These are phyloP conservation scores for Chytriomyces hyalinus DNA, from an alignment of 192 early-diverging fungal genomes.

Conservation along the genomic window DNA sequence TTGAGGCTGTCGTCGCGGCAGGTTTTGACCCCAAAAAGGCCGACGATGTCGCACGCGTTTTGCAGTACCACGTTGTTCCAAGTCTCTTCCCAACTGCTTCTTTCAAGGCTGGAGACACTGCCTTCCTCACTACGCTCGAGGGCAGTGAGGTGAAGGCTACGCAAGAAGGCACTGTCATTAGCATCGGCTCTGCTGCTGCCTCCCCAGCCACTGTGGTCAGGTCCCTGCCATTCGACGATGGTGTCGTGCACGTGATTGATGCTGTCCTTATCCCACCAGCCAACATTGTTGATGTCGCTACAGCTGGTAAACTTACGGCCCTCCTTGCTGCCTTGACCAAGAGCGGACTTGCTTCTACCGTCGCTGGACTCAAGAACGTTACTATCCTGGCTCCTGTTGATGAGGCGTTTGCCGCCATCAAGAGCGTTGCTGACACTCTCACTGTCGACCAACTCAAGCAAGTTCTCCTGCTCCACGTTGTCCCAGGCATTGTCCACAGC, in stretches of 20 bases:
- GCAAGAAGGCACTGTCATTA: neutral
- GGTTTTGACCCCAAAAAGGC: constrained; percentile 7
- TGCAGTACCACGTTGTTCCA: constrained; percentile 30
- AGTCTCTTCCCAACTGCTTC: constrained; percentile 8
- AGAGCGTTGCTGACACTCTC: constrained; percentile 33
- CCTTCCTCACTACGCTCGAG: constrained; percentile 27
- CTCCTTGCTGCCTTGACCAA: constrained; percentile 32
- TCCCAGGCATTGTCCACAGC: constrained; percentile 31
- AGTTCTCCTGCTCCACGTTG: constrained; percentile 49
- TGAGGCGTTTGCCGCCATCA: constrained; percentile 31
- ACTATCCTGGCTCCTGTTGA: constrained; percentile 56
- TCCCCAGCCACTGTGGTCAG: constrained; percentile 36
- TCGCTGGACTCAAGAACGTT: constrained; percentile 35
- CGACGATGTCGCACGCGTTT: neutral
- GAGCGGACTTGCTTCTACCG: constrained; percentile 33
- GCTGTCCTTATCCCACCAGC: constrained; percentile 47
- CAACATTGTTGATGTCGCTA: constrained; percentile 31
- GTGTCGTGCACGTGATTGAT: constrained; percentile 56
- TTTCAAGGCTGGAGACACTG: neutral
- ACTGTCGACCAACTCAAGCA: constrained; percentile 33
- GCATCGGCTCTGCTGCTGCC: constrained; percentile 11
- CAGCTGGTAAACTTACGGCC: constrained; percentile 31
- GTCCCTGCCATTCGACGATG: constrained; percentile 46
- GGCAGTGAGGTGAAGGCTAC: constrained; percentile 21
- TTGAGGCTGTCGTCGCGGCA: constrained; percentile 12